These are phyloP conservation scores for Intubia oerlemansii DNA, from an alignment of 2,329 filamentous ascomycete genomes.

Conservation along the genomic window DNA sequence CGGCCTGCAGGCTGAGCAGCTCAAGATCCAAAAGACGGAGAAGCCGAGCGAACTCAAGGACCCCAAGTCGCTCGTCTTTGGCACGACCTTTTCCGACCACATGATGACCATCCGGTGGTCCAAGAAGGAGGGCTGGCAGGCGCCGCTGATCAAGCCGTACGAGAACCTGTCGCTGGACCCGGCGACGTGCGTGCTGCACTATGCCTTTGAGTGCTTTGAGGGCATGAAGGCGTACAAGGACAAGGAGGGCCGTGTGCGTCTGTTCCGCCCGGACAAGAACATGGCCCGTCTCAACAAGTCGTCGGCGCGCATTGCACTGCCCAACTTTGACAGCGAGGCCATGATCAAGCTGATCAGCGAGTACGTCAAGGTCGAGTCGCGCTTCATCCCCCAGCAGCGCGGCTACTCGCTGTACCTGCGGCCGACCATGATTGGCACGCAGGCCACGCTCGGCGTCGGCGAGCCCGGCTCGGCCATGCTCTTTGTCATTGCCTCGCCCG, in stretches of 20 bases:
- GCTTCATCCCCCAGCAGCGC: conserved; percentile 69
- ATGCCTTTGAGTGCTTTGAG: conserved; percentile 95
- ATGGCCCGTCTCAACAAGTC: conserved; percentile 91
- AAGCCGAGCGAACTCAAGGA: conserved; percentile 55
- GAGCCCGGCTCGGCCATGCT: conserved; percentile 82
- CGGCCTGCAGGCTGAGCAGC: conserved; percentile 56
- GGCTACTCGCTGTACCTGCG: conserved; percentile 93
- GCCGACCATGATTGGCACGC: conserved; percentile 93
- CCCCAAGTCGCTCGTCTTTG: conserved; percentile 72
- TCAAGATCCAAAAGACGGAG: conserved; percentile 52
- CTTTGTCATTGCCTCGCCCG: conserved; percentile 87
- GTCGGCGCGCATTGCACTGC: conserved; percentile 74
- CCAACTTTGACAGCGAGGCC: conserved; percentile 54
- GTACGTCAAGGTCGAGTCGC: conserved; percentile 60
- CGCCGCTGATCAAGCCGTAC: conserved; percentile 74
- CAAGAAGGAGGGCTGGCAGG: conserved; percentile 59
- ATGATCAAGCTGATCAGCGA: conserved; percentile 66
- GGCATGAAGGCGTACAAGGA: conserved; percentile 99
- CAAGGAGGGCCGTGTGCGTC: conserved; percentile 49
- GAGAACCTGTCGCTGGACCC: conserved; percentile 95
- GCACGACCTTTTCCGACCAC: conserved; percentile 84
- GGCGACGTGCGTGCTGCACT: conserved; percentile 93
- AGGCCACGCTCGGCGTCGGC: conserved; percentile 79
- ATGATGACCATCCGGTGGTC: conserved; percentile 96
- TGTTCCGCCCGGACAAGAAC: conserved; percentile 92